Percentiles rank a stretch among this genome's conserved stretches.
Evolutionary conservation across 768 basidiomycete genomes (phyloP).

Genomic region (Suillus subalutaceus): DNA sequence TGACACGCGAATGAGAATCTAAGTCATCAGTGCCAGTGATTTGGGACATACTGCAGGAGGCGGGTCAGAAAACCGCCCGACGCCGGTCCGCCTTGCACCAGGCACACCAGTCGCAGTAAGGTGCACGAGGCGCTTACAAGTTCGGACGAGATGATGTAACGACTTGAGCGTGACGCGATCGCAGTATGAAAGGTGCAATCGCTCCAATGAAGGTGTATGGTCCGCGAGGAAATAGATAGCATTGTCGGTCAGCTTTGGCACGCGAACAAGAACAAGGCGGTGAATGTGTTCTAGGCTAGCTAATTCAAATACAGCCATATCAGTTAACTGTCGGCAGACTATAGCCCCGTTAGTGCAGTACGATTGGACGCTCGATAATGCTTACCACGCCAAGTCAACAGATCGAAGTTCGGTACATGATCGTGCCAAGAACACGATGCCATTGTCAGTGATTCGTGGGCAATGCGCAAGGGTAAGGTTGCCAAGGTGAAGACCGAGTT

Average conservation of each 20-base stretch:
- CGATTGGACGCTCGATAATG: constrained; percentile 20
- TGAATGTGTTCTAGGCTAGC: constrained; percentile 69
- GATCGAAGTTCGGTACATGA: constrained; percentile 75
- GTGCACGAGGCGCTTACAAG: constrained; percentile 64
- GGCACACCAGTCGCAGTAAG: constrained; percentile 82
- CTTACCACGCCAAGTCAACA: constrained; percentile 89
- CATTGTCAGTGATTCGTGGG: constrained; percentile 76
- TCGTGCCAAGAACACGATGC: constrained; percentile 67
- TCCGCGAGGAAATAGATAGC: constrained; percentile 79
- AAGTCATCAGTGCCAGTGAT: background rate
- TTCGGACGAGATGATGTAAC: constrained; percentile 67
- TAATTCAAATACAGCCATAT: constrained; percentile 82
- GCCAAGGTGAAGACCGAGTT: constrained; percentile 76
- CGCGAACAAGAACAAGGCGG: constrained; percentile 78
- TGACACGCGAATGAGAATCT: background rate
- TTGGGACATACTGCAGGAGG: constrained; percentile 58
- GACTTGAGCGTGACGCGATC: constrained; percentile 77
- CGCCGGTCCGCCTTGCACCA: constrained; percentile 67
- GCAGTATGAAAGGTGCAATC: constrained; percentile 88
- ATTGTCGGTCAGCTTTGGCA: constrained; percentile 83
- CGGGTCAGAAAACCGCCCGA: constrained; percentile 76
- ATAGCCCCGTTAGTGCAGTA: constrained; percentile 22
- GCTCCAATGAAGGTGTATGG: constrained; percentile 67
- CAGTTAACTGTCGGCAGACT: constrained; percentile 86
- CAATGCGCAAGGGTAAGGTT: constrained; percentile 82